Percentiles rank a stretch among this genome's conserved stretches.
phyloP scores from a whole-genome alignment of 176 grass and related monocot genomes.

The Aegilops longissima region DNA sequence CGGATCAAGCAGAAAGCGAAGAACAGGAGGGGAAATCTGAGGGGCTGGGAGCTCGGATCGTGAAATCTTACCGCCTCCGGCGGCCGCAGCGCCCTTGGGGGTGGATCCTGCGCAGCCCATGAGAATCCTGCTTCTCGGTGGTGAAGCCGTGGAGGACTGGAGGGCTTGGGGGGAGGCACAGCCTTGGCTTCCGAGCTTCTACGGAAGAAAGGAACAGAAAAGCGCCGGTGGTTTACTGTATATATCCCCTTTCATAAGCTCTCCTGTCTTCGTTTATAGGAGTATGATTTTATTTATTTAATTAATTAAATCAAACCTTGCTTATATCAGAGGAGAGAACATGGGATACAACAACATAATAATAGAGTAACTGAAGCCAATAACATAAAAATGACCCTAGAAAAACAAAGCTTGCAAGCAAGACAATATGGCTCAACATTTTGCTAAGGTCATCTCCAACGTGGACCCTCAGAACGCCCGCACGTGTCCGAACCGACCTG shows the following conservation, averaged over 20 bases:
- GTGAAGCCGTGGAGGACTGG: not conserved
- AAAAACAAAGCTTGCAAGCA: not conserved
- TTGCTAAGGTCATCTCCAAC: too few relatives aligned
- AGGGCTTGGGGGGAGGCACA: not conserved
- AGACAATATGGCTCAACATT: too few relatives aligned
- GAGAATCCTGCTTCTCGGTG: conserved; percentile 5
- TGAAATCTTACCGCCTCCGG: conserved; percentile 8
- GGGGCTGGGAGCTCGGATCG: conserved; percentile 23
- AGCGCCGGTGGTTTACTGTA: not conserved
- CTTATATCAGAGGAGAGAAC: not conserved
- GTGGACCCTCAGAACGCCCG: too few relatives aligned
- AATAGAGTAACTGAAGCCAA: not conserved
- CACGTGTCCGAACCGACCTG: too few relatives aligned
- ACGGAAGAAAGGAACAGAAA: conserved; percentile 24
- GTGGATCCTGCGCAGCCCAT: conserved; percentile 61
- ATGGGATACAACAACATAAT: not conserved
- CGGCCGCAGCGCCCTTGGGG: conserved; percentile 22
- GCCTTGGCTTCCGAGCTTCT: conserved; percentile 26
- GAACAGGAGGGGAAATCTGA: conserved; percentile 11
- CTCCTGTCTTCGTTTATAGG: not conserved
- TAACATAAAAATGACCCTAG: not conserved
- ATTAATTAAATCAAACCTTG: not conserved
- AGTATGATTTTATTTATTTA: not conserved
- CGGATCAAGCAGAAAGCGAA: conserved; percentile 9
- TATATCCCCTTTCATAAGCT: not conserved